A percentile compares a stretch with the other conserved stretches of the same genome.
Evolutionary conservation across 176 grass and related monocot genomes (phyloP).

Genomic region (Alloteropsis semialata): DNA sequence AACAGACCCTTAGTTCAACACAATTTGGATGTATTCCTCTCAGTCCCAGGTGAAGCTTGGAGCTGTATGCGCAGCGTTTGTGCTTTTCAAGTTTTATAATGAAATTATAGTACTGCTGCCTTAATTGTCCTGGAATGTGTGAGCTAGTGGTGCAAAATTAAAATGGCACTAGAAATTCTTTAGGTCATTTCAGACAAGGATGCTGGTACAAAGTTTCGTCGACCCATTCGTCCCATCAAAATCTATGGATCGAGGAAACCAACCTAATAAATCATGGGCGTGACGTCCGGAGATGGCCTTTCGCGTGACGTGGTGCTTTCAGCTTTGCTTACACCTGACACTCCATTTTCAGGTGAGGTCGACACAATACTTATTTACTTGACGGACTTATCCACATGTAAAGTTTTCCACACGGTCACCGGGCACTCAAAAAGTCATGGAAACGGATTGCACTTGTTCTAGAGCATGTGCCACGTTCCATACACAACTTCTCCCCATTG

Average conservation of each 20-base stretch:
- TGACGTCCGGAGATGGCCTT: background rate
- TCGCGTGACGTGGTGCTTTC: slow-evolving; percentile 7
- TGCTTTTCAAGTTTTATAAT: background rate
- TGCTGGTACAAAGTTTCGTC: background rate
- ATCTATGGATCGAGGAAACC: background rate
- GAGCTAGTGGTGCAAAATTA: background rate
- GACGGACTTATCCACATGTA: slow-evolving; percentile 11
- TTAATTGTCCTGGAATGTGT: background rate
- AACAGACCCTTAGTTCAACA: too few relatives aligned
- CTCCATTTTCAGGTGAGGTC: background rate
- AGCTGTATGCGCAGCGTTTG: background rate
- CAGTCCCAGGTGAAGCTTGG: background rate
- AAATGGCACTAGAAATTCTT: background rate
- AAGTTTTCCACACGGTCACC: slow-evolving; percentile 23
- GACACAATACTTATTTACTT: background rate
- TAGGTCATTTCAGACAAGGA: background rate
- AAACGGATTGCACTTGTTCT: background rate
- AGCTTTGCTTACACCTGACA: slow-evolving; percentile 2
- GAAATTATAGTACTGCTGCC: too few relatives aligned
- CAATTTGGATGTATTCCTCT: background rate
- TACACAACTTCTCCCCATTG: background rate
- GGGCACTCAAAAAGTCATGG: background rate
- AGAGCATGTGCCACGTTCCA: background rate
- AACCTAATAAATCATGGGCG: background rate
- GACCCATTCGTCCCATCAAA: background rate